Evolutionary conservation across 2,329 filamentous ascomycete species (phyloP).

Genomic region (Botryosphaeria dothidea): DNA sequence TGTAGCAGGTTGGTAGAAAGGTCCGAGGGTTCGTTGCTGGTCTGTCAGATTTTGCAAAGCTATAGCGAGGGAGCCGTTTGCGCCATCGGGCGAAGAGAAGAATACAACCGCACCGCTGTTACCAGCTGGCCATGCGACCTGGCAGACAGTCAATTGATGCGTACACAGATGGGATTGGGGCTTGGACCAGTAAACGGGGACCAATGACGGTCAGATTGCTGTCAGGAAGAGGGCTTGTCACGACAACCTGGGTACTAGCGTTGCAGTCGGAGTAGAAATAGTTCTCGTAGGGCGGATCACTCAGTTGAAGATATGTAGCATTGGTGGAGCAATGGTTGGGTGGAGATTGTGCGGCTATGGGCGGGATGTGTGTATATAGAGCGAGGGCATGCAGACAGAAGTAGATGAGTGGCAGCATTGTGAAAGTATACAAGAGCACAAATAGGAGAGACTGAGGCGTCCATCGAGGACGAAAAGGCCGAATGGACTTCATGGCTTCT

Average conservation of each 20-base stretch:
- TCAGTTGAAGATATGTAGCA: constrained; percentile 47
- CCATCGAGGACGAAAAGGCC: not conserved
- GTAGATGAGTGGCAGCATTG: not conserved
- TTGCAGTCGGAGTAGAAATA: constrained; percentile 68
- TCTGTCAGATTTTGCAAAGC: constrained; percentile 52
- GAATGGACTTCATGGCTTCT: not conserved
- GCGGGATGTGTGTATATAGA: not conserved
- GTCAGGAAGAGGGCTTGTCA: constrained; percentile 58
- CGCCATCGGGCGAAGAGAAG: constrained; percentile 56
- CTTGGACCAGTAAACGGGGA: constrained; percentile 55
- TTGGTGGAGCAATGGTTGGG: constrained; percentile 24
- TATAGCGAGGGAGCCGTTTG: constrained; percentile 57
- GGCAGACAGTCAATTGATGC: constrained; percentile 9
- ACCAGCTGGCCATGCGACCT: constrained; percentile 63
- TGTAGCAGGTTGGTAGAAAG: constrained; percentile 42
- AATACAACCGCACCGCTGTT: constrained; percentile 62
- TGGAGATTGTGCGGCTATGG: not conserved
- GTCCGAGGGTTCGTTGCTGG: constrained; percentile 46
- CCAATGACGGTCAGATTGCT: constrained; percentile 58
- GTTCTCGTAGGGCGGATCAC: constrained; percentile 62
- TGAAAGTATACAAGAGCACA: not conserved
- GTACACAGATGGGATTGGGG: not conserved
- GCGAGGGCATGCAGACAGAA: not conserved
- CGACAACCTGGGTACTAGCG: constrained; percentile 59
- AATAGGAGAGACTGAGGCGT: not conserved